Base-by-base conservation (phyloP, 2,329 filamentous ascomycete genomes). In the Lachnellula arida region DNA sequence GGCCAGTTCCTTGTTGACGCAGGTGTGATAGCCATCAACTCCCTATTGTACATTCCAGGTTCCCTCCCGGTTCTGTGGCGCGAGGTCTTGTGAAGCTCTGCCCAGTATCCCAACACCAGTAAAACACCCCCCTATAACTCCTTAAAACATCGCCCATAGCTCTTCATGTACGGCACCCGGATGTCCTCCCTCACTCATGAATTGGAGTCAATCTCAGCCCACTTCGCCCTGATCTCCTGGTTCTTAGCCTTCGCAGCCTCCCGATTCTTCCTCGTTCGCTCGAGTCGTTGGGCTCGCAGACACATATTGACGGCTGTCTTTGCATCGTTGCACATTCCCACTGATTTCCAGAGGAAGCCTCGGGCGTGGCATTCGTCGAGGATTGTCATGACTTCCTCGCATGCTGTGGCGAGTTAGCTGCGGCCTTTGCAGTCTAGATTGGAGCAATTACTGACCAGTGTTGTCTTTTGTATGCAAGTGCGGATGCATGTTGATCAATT, bases 401-500 rank as follows among this genome's bases (percentile, higher is more conserved):
- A 99, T 68, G 88, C 94, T 99, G 68, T 56, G 46, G 60, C 61
- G 51, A 49, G 51, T 63, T 61, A 65, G 55, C 23, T 51, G 37
- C 12, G 23, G 19, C n/a, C 47, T 52, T 58, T n/a, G 15, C 7
- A 7, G 12, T 15, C n/a, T 23, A 22, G 12, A 12, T 46, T 44
- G 3, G 22, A 14, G n/a, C 7, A 46, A 15, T 14, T 14, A 9
- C 28, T 46, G 22, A 96, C 93, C 92, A 65, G 83, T 79, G 66
- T 96, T 96, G 71, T 96, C 87, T 72, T 94, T 91, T 28, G 91
- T 96, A 71, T 97, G 92, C 2, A 99, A 78, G 76, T 97, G 93
- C 53, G 94, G 95, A 89, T 99, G 94, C 94, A 99, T 99, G 46
- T 67, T 82, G 71, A 56, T 47, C 57, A 57, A 14, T 55, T 51